Evolutionary conservation across 1,139 yeast species (phyloP).

Genomic region (Sugiyamaella grinbergsii): DNA sequence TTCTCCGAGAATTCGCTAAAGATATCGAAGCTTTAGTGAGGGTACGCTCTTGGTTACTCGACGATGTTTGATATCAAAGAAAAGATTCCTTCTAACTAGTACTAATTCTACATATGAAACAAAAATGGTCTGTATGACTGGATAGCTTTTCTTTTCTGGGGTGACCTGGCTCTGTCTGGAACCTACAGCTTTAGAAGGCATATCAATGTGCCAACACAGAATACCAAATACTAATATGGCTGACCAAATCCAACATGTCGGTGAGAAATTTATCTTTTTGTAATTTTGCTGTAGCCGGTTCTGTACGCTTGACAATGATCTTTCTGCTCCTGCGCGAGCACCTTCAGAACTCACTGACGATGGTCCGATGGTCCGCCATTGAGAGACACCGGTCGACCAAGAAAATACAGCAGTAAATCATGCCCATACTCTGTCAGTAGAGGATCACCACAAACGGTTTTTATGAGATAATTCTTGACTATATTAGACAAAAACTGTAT

Average conservation of each 20-base stretch:
- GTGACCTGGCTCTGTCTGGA: not conserved
- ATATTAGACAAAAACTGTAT: conserved; percentile 43
- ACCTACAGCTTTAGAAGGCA: not conserved
- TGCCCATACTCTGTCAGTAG: conserved; percentile 51
- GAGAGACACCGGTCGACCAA: conserved; percentile 51
- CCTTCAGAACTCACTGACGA: conserved; percentile 55
- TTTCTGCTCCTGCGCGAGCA: conserved; percentile 52
- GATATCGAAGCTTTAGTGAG: conserved; percentile 35
- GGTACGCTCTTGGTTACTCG: conserved; percentile 34
- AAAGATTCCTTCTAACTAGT: not conserved
- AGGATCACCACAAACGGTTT: conserved; percentile 47
- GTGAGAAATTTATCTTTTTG: not conserved
- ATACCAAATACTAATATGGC: conserved; percentile 12
- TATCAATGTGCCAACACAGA: conserved; percentile 10
- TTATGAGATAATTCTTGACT: conserved; percentile 40
- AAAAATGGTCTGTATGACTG: not conserved
- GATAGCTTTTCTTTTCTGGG: not conserved
- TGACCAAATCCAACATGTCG: conserved; percentile 14
- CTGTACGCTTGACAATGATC: conserved; percentile 40
- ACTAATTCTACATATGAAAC: not conserved
- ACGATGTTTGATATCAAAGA: conserved; percentile 11
- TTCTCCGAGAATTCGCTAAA: conserved; percentile 35
- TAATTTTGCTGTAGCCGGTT: not conserved
- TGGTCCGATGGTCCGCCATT: conserved; percentile 54
- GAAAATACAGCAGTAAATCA: conserved; percentile 48